A percentile compares a stretch with the other conserved stretches of the same genome.
These are phyloP conservation scores for Stagonosporopsis vannaccii DNA, from an alignment of 2,329 filamentous ascomycete species.

Conservation along the genomic window DNA sequence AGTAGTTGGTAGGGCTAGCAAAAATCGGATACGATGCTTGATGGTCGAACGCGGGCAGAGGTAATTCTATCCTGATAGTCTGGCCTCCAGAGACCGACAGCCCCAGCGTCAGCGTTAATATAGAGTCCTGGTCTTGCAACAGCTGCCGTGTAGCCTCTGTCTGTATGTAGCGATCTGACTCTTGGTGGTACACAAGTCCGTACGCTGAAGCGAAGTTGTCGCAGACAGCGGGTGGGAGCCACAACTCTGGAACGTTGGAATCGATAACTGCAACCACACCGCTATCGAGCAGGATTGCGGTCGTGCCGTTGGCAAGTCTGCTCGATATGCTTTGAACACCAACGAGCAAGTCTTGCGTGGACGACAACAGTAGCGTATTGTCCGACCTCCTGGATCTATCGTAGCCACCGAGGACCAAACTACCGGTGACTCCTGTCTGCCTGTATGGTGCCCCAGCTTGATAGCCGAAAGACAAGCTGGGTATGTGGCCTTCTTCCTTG, in stretches of 20 bases:
- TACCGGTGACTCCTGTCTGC: background rate
- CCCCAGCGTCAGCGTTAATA: background rate
- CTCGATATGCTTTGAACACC: background rate
- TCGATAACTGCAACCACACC: background rate
- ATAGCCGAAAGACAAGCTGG: background rate
- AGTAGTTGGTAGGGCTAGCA: background rate
- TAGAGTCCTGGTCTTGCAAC: background rate
- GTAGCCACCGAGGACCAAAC: background rate
- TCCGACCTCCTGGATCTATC: background rate
- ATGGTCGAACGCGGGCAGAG: background rate
- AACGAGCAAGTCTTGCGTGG: background rate
- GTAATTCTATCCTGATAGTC: background rate
- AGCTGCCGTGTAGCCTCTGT: background rate
- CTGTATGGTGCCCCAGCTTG: background rate
- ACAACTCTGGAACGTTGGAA: background rate
- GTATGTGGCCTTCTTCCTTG: background rate
- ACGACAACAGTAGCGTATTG: background rate
- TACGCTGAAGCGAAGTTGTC: background rate
- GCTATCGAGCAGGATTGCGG: background rate
- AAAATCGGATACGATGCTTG: constrained; percentile 2
- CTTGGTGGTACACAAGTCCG: background rate
- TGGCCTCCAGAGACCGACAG: background rate
- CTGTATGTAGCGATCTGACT: background rate
- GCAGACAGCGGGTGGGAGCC: background rate
- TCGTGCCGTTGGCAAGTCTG: background rate